Evolutionary conservation across 352 stramenopile species (phyloP).

Genomic region (Thalassiosira livingstoniorum): DNA sequence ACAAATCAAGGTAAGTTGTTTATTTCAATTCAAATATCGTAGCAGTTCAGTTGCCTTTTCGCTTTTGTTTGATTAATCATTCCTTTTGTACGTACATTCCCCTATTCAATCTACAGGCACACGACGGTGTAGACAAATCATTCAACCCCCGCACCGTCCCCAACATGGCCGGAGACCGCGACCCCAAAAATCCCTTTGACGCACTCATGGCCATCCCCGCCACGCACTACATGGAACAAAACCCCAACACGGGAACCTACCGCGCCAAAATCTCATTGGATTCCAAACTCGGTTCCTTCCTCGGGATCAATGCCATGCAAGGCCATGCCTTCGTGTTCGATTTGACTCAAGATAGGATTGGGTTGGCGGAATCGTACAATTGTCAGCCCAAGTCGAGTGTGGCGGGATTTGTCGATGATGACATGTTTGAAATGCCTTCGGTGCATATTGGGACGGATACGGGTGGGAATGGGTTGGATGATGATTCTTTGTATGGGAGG

Average conservation of each 20-base stretch:
- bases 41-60: not conserved
- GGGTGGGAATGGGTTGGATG: not conserved
- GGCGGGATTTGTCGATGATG: slow-evolving; percentile 50
- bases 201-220: slow-evolving; percentile 72
- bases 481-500: too few species aligned
- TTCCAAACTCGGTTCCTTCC: slow-evolving; percentile 61
- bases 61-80: not conserved
- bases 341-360: slow-evolving; percentile 67
- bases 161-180: slow-evolving; percentile 62
- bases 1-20: slow-evolving; percentile 56
- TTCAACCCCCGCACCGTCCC: slow-evolving; percentile 59
- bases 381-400: slow-evolving; percentile 41
- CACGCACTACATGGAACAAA: slow-evolving; percentile 82
- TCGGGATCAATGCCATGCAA: slow-evolving; percentile 87
- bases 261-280: slow-evolving; percentile 79
- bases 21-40: not conserved
- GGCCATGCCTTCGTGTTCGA: slow-evolving; percentile 86
- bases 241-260: slow-evolving; percentile 64
- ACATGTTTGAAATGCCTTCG: slow-evolving; percentile 42
- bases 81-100: too few species aligned
- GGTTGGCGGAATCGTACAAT: slow-evolving; percentile 67
- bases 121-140: slow-evolving; percentile 56
- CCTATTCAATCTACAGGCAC: slow-evolving; percentile 29
- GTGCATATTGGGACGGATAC: slow-evolving; percentile 11
- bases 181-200: slow-evolving; percentile 77